phyloP scores from a whole-genome alignment of 1,139 yeast genomes.

The Nakaseomyces nivariensis region DNA sequence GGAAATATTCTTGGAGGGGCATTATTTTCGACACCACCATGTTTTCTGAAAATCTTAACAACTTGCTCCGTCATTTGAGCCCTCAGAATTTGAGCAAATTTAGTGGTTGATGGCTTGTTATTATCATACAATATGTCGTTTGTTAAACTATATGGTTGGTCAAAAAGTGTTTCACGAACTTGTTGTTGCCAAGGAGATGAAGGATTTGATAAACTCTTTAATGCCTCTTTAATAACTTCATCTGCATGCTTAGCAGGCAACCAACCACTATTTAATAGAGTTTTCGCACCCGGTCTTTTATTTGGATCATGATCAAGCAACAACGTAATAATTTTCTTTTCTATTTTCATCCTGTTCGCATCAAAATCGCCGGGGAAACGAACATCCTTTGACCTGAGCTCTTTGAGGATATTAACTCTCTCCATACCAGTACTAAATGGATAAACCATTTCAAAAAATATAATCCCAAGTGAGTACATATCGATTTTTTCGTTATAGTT shows the following conservation, averaged over 20 bases:
- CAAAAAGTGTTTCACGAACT: constrained; percentile 74
- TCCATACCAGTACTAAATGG: constrained; percentile 86
- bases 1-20: constrained; percentile 64
- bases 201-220: constrained; percentile 76
- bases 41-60: constrained; percentile 52
- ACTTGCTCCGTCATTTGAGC: constrained; percentile 47
- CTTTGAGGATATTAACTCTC: constrained; percentile 59
- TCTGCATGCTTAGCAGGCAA: constrained; percentile 87
- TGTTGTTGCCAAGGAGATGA: constrained; percentile 92
- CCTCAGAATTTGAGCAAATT: constrained; percentile 30
- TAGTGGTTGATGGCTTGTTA: constrained; percentile 24
- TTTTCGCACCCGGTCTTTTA: constrained; percentile 69
- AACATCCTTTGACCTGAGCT: constrained; percentile 47
- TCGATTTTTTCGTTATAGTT: constrained; percentile 86
- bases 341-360: constrained; percentile 41
- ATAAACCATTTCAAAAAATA: constrained; percentile 91
- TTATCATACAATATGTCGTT: constrained; percentile 73
- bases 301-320: constrained; percentile 71
- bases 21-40: constrained; percentile 78
- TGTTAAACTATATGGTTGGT: constrained; percentile 75
- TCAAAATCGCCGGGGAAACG: constrained; percentile 61
- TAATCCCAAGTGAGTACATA: constrained; percentile 88
- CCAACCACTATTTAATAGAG: constrained; percentile 66
- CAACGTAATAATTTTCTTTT: constrained; percentile 52
- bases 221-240: constrained; percentile 77